These are phyloP conservation scores for Thielaviopsis musarum DNA, from an alignment of 2,329 filamentous ascomycete genomes.

Conservation along the genomic window DNA sequence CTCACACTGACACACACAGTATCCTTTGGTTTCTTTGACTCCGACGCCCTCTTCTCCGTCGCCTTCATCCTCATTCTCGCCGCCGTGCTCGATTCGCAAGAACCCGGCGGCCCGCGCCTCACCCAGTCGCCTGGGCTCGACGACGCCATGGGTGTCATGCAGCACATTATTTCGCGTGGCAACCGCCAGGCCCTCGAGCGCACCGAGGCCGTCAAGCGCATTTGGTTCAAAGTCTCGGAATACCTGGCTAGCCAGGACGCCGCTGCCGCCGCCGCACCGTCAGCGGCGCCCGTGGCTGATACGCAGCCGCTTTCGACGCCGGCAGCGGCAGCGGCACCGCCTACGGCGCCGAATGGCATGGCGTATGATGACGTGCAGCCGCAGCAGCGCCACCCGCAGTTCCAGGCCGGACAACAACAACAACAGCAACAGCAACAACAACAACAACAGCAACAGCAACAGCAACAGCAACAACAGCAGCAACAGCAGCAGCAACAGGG, in stretches of 20 bases:
- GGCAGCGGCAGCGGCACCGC: neutral
- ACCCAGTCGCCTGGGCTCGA: slow-evolving; percentile 5
- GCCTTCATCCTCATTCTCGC: slow-evolving; percentile 12
- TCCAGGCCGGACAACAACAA: neutral
- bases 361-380: neutral
- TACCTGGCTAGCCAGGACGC: neutral
- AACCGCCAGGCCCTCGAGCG: slow-evolving; percentile 9
- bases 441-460: slow-evolving; percentile 2
- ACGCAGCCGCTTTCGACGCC: neutral
- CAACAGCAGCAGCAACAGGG: neutral
- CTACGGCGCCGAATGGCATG: neutral
- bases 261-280: neutral
- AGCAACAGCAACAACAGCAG: neutral
- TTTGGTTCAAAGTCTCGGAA: slow-evolving; percentile 11
- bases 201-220: slow-evolving; percentile 9
- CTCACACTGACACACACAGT: neutral
- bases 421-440: slow-evolving; percentile 1
- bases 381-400: neutral
- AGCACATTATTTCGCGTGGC: slow-evolving; percentile 9
- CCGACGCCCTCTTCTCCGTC: slow-evolving; percentile 12
- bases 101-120: slow-evolving; percentile 3
- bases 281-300: neutral
- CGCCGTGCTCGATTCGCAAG: slow-evolving; percentile 10
- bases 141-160: slow-evolving; percentile 11
- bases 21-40: slow-evolving; percentile 12